A percentile compares a stretch with the other conserved stretches of the same genome.
Evolutionary conservation across 768 basidiomycete species (phyloP).

Genomic region (Agrocybe pediades): DNA sequence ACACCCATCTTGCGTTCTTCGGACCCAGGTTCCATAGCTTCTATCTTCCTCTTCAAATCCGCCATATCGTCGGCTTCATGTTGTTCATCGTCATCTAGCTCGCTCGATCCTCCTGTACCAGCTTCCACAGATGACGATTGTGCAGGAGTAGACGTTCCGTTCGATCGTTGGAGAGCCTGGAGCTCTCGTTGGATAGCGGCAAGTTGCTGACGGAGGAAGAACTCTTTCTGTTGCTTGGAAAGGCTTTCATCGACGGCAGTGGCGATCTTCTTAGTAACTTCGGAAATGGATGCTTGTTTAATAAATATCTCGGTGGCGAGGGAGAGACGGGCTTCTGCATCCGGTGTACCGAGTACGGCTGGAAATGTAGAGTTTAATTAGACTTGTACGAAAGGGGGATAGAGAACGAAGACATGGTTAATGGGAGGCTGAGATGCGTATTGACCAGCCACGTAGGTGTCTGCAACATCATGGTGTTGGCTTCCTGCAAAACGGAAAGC

Average conservation of each 20-base stretch:
- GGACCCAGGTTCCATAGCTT: slow-evolving; percentile 68
- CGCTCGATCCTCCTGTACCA: slow-evolving; percentile 20
- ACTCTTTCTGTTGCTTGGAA: slow-evolving; percentile 88
- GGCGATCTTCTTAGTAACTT: slow-evolving; percentile 81
- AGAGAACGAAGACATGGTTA: background rate
- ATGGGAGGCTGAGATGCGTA: no score
- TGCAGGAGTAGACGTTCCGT: slow-evolving; percentile 15
- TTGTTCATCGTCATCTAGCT: slow-evolving; percentile 64
- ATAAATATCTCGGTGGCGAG: slow-evolving; percentile 71
- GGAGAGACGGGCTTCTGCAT: slow-evolving; percentile 61
- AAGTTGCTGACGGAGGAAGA: slow-evolving; percentile 82
- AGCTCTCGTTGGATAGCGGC: slow-evolving; percentile 81
- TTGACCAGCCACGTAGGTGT: no score
- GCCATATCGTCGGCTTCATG: slow-evolving; percentile 81
- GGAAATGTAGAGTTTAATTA: slow-evolving; percentile 12
- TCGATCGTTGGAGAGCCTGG: slow-evolving; percentile 47
- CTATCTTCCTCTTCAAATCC: slow-evolving; percentile 71
- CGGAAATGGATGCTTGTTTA: slow-evolving; percentile 76
- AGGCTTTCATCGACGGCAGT: slow-evolving; percentile 80
- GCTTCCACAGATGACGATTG: slow-evolving; percentile 17
- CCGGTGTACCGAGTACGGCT: slow-evolving; percentile 66
- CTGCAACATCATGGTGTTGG: no score
- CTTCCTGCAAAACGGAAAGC: no score
- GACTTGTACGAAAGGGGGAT: background rate
- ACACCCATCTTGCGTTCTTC: slow-evolving; percentile 85